phyloP scores from a whole-genome alignment of 1,284 basidiomycete species.

The Rhodotorula glutinis region DNA sequence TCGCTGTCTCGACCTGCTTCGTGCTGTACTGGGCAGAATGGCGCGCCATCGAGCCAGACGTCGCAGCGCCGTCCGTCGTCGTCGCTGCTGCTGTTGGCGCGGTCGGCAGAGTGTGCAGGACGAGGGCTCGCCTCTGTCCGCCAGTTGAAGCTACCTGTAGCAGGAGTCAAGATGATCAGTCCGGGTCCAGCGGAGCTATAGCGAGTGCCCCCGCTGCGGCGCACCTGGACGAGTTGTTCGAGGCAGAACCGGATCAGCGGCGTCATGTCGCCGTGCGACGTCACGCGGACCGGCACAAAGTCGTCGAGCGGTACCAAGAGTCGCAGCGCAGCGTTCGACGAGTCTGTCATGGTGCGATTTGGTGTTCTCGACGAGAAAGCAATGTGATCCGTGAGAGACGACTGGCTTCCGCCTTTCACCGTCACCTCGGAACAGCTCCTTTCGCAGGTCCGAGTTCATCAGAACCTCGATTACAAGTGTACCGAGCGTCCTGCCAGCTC shows the following conservation, averaged over 20 bases:
- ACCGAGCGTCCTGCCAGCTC: too few species aligned
- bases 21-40: neutral
- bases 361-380: too few species aligned
- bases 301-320: neutral
- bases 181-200: neutral
- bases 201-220: neutral
- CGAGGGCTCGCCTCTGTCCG: neutral
- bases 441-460: too few species aligned
- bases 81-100: too few species aligned
- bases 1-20: neutral
- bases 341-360: too few species aligned
- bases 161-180: neutral
- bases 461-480: too few species aligned
- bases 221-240: neutral
- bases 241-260: neutral
- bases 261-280: slow-evolving; percentile 1
- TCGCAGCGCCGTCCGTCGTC: neutral
- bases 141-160: neutral
- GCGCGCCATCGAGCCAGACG: too few species aligned
- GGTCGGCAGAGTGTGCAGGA: slow-evolving; percentile 16
- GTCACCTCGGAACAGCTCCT: too few species aligned
- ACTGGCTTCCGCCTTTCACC: too few species aligned
- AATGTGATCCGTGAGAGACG: too few species aligned
- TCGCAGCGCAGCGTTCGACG: neutral
- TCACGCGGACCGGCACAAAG: neutral